Evolutionary conservation across 257 asterid genomes (phyloP).

Genomic region (Solanum lycopersicoides): DNA sequence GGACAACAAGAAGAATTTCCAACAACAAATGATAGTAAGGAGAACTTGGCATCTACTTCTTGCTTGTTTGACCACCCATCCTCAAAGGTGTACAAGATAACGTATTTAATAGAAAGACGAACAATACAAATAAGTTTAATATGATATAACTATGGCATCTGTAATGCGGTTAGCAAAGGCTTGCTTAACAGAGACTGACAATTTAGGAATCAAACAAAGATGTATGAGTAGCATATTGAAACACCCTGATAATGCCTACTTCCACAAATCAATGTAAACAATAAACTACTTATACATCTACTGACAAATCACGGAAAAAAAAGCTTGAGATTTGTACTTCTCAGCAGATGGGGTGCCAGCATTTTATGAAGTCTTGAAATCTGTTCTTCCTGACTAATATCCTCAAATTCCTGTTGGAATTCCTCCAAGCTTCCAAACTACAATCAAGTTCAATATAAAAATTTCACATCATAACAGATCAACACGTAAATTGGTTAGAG

Average conservation of each 20-base stretch:
- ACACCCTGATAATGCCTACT: background rate
- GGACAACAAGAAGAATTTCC: background rate
- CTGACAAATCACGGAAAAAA: conserved; percentile 6
- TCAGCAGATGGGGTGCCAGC: conserved; percentile 92
- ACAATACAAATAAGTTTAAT: background rate
- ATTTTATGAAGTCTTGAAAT: conserved; percentile 91
- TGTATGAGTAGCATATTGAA: background rate
- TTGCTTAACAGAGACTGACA: background rate
- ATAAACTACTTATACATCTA: background rate
- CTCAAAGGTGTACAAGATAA: background rate
- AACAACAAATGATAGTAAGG: background rate
- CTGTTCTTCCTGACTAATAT: conserved; percentile 94
- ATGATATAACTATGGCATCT: background rate
- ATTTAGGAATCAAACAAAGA: background rate
- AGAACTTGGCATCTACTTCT: background rate
- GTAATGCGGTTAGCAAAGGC: background rate
- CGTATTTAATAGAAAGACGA: background rate
- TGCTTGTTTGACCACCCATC: background rate
- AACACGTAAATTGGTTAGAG: background rate
- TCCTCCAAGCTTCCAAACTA: conserved; percentile 92
- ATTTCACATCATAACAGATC: background rate
- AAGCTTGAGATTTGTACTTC: conserved; percentile 48
- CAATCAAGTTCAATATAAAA: conserved; percentile 2
- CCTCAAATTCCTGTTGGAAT: conserved; percentile 96
- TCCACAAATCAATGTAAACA: background rate